Evolutionary conservation across 768 basidiomycete genomes (phyloP).

Genomic region (Lactarius pseudohatsudake): DNA sequence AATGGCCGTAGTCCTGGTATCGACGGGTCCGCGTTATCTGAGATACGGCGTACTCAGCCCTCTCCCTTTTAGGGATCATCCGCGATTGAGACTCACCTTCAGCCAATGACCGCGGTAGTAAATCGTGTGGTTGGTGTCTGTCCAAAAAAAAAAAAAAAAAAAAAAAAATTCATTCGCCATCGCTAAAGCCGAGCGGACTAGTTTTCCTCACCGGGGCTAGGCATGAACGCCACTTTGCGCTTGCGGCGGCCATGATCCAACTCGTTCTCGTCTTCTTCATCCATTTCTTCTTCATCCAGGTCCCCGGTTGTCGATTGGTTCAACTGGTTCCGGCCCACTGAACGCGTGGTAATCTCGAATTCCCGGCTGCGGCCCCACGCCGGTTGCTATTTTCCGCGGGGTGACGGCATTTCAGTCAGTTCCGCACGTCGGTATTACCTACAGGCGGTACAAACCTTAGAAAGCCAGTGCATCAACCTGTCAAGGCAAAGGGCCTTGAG

Average conservation of each 20-base stretch:
- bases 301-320: slow-evolving; percentile 72
- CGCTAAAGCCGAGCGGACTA: slow-evolving; percentile 19
- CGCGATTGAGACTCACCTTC: slow-evolving; percentile 48
- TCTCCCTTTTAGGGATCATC: slow-evolving; percentile 25
- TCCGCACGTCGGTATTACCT: slow-evolving; percentile 1
- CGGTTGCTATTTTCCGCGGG: slow-evolving; percentile 62
- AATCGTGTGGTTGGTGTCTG: slow-evolving; percentile 86
- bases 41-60: slow-evolving; percentile 8
- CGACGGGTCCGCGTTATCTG: slow-evolving; percentile 82
- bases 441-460: slow-evolving; percentile 53
- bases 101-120: slow-evolving; percentile 91
- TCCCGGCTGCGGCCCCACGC: slow-evolving; percentile 87
- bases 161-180: slow-evolving; percentile 19
- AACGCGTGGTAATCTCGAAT: slow-evolving; percentile 86
- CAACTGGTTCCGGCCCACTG: slow-evolving; percentile 61
- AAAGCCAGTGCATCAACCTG: slow-evolving; percentile 88
- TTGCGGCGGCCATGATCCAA: slow-evolving; percentile 69
- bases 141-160: slow-evolving; percentile 4
- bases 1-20: slow-evolving; percentile 73
- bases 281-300: slow-evolving; percentile 65
- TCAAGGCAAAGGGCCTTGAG: slow-evolving; percentile 14
- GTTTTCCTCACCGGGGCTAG: slow-evolving; percentile 64
- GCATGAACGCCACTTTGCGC: slow-evolving; percentile 82
- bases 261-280: slow-evolving; percentile 59
- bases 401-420: slow-evolving; percentile 4